Evolutionary conservation across 805 yeast species (phyloP), one percentile per base, ranked within the genome.

Genomic region (Myxozyma neotropica): DNA sequence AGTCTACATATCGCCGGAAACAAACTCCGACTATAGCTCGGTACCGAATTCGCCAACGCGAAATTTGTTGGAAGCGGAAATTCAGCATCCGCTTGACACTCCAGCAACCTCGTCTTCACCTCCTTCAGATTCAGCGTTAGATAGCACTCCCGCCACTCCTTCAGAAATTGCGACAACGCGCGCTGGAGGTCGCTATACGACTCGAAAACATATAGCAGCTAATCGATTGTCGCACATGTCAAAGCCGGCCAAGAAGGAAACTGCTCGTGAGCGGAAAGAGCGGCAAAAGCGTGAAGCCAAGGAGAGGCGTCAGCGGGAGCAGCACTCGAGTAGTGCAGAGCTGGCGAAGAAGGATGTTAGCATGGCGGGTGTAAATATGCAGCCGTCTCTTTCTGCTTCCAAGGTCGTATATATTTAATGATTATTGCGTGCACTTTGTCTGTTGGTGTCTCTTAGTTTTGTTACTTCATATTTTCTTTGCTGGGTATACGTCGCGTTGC

Each of bases 221-320:
- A 48, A 48, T 33, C 42, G 52, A 6, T 3, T 48, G 31, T 35
- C 53, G 31, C 44, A 49, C 4, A n/a, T 33, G 38, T n/a, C 26
- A 12, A 19, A 42, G 36, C 40, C 35, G 38, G 50, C 63, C 8
- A 50, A 46, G 19, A 60, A 57, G 42, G 61, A 57, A 26, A 58
- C 63, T 6, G 63, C 65, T 13, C 57, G 66, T 5, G 62, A 63
- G 45, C 52, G 64, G 15, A 63, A 63, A 38, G 66, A 63, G 35
- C 61, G 65, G 6, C 66, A 63, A 39, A 63, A 63, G 46, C 61
- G 59, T 15, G 66, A 63, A 44, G 42, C 65, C 17, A 57, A 51
- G 31, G 65, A 56, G 36, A 58, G 66, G 31, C 48, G 49, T 8
- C 44, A 42, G 36, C 31, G 43, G 19, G 46, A 44, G 21, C 17